Evolutionary conservation across 2,329 filamentous ascomycete species (phyloP).

Genomic region (Beauveria sp.): DNA sequence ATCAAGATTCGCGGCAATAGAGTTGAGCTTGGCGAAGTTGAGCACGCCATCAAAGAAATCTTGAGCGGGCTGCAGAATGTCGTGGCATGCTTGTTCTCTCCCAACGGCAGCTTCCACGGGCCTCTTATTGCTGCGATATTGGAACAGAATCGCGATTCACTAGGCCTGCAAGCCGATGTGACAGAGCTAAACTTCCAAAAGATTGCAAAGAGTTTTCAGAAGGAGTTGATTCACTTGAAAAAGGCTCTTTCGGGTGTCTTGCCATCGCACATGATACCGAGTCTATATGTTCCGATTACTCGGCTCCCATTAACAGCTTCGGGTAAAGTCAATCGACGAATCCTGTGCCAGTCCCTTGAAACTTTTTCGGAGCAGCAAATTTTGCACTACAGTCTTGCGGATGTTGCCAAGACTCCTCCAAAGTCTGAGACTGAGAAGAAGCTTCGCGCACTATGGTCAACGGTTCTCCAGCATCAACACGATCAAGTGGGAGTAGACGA

Average conservation of each 20-base stretch:
- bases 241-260: conserved; percentile 2
- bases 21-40: conserved; percentile 32
- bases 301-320: conserved; percentile 13
- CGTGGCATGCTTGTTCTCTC: neutral
- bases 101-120: neutral
- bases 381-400: neutral
- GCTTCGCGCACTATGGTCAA: conserved; percentile 4
- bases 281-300: conserved; percentile 10
- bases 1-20: conserved; percentile 49
- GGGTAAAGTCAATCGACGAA: conserved; percentile 12
- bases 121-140: neutral
- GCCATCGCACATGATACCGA: conserved; percentile 14
- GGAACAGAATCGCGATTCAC: neutral
- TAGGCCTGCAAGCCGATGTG: neutral
- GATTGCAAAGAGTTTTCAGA: neutral
- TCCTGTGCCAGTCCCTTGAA: neutral
- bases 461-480: neutral
- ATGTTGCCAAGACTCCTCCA: neutral
- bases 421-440: conserved; percentile 6
- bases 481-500: conserved; percentile 3
- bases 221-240: conserved; percentile 1
- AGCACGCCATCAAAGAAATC: conserved; percentile 7
- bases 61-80: neutral
- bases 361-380: neutral
- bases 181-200: neutral